phyloP scores from a whole-genome alignment of 73 alveolate genomes.

The Paramecium primaurelia region DNA sequence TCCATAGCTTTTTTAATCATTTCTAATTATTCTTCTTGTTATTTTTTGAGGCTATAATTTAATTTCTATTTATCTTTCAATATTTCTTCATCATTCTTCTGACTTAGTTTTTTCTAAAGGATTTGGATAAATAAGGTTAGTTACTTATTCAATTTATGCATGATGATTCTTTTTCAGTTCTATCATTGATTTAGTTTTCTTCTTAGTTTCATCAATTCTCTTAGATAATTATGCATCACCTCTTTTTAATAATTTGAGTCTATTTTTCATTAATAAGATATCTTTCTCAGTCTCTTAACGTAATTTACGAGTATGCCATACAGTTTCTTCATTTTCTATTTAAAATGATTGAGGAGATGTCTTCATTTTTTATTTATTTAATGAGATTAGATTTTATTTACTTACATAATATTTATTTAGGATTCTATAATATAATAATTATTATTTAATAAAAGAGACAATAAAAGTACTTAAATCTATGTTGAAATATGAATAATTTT shows the following conservation, averaged over 20 bases:
- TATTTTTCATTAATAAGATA: neutral
- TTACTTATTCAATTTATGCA: neutral
- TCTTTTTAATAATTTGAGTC: slow-evolving; percentile 12
- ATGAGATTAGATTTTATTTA: neutral
- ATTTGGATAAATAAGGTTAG: neutral
- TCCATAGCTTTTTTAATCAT: neutral
- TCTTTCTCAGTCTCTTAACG: slow-evolving; percentile 12
- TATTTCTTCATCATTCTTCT: neutral
- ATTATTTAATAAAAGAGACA: neutral
- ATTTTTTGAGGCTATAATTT: neutral
- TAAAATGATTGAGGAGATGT: slow-evolving; percentile 8
- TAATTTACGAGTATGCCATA: slow-evolving; percentile 3
- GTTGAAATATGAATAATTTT: neutral
- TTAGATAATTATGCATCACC: neutral
- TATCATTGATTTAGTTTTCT: slow-evolving; percentile 35
- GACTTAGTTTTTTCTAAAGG: neutral
- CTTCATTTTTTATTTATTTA: neutral
- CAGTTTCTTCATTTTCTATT: slow-evolving; percentile 26
- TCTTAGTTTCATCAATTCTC: slow-evolving; percentile 35
- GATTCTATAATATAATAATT: neutral
- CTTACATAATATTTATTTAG: neutral
- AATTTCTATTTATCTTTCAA: neutral
- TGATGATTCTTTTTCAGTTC: slow-evolving; percentile 20
- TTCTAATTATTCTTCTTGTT: neutral
- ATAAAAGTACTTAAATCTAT: too few relatives aligned